Conservation (phyloP, 192 early-diverging fungal species). For the Entophlyctis luteolus region DNA sequence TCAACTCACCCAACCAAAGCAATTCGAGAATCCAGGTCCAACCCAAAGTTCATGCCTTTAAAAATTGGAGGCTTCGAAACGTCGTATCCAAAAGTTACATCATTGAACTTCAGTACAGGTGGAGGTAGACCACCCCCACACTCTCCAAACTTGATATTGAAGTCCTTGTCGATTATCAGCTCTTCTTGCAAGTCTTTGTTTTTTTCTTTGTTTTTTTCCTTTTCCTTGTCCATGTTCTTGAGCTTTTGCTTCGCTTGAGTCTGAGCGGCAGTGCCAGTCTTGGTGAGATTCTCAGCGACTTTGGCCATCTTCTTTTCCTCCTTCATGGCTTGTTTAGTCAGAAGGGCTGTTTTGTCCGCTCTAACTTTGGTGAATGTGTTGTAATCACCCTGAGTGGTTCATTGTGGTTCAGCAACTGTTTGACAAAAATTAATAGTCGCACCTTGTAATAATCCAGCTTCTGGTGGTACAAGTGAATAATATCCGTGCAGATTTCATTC, state of each 20-base stretch:
- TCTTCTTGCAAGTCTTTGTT: slow-evolving; percentile 82
- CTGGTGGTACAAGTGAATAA: slow-evolving; percentile 87
- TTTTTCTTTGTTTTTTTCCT: slow-evolving; percentile 55
- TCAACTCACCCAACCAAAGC: slow-evolving; percentile 77
- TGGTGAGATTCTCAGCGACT: slow-evolving; percentile 95
- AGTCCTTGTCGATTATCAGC: slow-evolving; percentile 70
- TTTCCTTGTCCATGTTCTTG: slow-evolving; percentile 99
- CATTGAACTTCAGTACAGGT: slow-evolving; percentile 88
- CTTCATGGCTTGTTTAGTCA: slow-evolving; percentile 88
- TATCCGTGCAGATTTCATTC: slow-evolving; percentile 93
- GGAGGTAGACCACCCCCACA: slow-evolving; percentile 85
- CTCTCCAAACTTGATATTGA: slow-evolving; percentile 84
- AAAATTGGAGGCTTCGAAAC: slow-evolving; percentile 73
- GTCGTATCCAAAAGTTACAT: slow-evolving; percentile 83
- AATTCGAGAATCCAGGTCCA: slow-evolving; percentile 98
- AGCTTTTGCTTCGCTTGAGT: slow-evolving; percentile 99
- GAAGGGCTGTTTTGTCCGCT: slow-evolving; percentile 21
- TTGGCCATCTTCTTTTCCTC: slow-evolving; percentile 99
- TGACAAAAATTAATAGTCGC: not conserved
- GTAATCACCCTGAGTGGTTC: slow-evolving; percentile 83
- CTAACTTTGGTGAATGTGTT: slow-evolving; percentile 77
- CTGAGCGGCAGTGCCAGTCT: slow-evolving; percentile 96
- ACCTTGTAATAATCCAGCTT: slow-evolving; percentile 84
- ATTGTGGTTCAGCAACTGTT: not conserved
- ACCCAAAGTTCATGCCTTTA: slow-evolving; percentile 82